Conservation (phyloP, 2,329 filamentous ascomycete species). For the Mycogone perniciosa region DNA sequence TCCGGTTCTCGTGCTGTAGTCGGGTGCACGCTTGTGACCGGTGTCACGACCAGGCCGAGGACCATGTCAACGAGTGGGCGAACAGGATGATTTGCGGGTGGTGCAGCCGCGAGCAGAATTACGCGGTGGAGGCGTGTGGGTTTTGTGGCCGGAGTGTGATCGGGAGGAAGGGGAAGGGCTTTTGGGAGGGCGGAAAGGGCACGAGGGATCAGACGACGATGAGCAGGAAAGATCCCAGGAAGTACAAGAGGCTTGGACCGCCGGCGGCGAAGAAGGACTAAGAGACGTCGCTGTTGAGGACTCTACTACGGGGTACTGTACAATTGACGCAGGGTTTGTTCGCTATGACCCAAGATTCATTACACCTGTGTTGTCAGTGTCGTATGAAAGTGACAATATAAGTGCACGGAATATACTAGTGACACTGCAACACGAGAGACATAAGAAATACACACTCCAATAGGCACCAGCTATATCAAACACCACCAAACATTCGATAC, state of each 20-base stretch:
- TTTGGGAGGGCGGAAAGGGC: conserved; percentile 83
- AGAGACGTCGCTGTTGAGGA: neutral
- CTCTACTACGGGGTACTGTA: neutral
- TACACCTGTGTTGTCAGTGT: too few relatives aligned
- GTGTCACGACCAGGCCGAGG: conserved; percentile 67
- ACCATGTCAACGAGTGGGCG: conserved; percentile 74
- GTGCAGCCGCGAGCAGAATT: conserved; percentile 76
- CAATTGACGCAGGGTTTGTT: neutral
- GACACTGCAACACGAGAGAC: too few relatives aligned
- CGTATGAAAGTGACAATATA: too few relatives aligned
- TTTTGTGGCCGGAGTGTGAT: conserved; percentile 67
- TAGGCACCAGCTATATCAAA: too few relatives aligned
- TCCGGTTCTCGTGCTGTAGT: conserved; percentile 57
- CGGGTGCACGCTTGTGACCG: conserved; percentile 57
- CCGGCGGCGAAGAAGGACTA: conserved; percentile 9
- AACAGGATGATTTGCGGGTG: conserved; percentile 77
- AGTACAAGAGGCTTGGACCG: conserved; percentile 56
- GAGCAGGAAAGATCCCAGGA: conserved; percentile 70
- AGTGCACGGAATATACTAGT: too few relatives aligned
- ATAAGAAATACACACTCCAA: too few relatives aligned
- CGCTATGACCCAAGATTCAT: too few relatives aligned
- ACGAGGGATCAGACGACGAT: conserved; percentile 66
- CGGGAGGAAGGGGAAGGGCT: conserved; percentile 59
- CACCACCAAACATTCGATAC: too few relatives aligned
- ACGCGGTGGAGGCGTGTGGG: conserved; percentile 66